Base-by-base conservation (phyloP, 345 rosid genomes). In the Citrus cavaleriei region DNA sequence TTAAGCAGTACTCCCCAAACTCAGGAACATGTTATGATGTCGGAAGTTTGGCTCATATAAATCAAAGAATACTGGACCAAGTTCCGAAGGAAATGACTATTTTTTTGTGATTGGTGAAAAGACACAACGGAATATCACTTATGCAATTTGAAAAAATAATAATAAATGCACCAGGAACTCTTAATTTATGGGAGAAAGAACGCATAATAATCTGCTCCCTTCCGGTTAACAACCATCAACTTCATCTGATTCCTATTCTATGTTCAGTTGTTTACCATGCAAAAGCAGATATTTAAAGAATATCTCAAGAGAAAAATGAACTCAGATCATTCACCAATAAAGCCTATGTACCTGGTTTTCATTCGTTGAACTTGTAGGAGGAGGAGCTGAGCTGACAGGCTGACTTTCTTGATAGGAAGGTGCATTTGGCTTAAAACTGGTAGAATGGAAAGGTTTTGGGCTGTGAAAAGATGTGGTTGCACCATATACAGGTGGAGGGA, bases 401-500 rank as follows among this genome's bases (percentile, higher is more conserved):
- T 7, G 80, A 83, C 79, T 80, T 21, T 87, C 76, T 22, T 88
- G 87, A 78, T 84, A 88, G 75, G 88, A 66, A 74, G 93, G 92
- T 38, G 83, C 88, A 57, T 87, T 88, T 28, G 97, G 92, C 83
- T 89, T 87, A 73, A 78, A 89, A 81, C 87, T 90, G 57, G 82
- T 79, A 18, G 83, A 75, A 51, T 1, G 80, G 67, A 87, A 86
- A 84, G 87, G 72, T 76, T 88, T 84, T 61, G 83, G 81, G 70
- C 63, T 72, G 76, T 76, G 76, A 49, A 68, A 78, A 46, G 90
- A 85, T 60, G 91, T 69, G n/a, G 83, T 74, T 27, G 82, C 76
- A n/a, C 87, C 86, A 61, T 88, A 83, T 37, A 83, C 78, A 51
- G 98, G 98, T 58, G 98, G 95, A 34, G 95, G 96, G 77, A 94